phyloP scores from a whole-genome alignment of 225 moss, liverwort and hornwort genomes.

The Ulota crispa region DNA sequence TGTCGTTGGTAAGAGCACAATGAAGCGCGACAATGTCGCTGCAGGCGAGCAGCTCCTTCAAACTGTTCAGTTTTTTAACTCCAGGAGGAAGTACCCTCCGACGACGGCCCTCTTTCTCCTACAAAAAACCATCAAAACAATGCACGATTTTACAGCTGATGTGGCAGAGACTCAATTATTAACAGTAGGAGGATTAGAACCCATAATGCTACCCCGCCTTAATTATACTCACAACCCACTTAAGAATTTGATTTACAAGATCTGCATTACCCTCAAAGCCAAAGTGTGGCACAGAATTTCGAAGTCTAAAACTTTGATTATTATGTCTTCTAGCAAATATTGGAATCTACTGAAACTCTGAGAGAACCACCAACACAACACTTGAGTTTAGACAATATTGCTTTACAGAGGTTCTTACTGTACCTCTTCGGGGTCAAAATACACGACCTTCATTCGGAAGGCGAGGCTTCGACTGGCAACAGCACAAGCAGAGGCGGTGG shows the following conservation, averaged over 20 bases:
- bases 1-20: slow-evolving; percentile 86
- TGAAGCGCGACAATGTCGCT: slow-evolving; percentile 93
- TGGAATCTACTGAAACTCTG: neutral
- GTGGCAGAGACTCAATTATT: neutral
- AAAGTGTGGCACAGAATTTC: neutral
- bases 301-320: neutral
- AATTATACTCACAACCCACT: no score
- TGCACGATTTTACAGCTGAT: neutral
- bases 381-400: no score
- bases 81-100: slow-evolving; percentile 56
- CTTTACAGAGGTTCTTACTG: no score
- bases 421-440: slow-evolving; percentile 87
- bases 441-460: slow-evolving; percentile 88
- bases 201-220: neutral
- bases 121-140: slow-evolving; percentile 10
- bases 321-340: neutral
- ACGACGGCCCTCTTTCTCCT: slow-evolving; percentile 57
- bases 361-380: neutral
- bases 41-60: slow-evolving; percentile 78
- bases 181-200: neutral
- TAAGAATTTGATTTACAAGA: neutral
- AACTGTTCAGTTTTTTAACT: slow-evolving; percentile 57
- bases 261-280: neutral
- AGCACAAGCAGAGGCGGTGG: slow-evolving; percentile 70
- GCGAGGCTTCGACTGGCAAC: slow-evolving; percentile 81